These are phyloP conservation scores for Fragaria vesca DNA, from an alignment of 306 rosid species.

Conservation along the genomic window DNA sequence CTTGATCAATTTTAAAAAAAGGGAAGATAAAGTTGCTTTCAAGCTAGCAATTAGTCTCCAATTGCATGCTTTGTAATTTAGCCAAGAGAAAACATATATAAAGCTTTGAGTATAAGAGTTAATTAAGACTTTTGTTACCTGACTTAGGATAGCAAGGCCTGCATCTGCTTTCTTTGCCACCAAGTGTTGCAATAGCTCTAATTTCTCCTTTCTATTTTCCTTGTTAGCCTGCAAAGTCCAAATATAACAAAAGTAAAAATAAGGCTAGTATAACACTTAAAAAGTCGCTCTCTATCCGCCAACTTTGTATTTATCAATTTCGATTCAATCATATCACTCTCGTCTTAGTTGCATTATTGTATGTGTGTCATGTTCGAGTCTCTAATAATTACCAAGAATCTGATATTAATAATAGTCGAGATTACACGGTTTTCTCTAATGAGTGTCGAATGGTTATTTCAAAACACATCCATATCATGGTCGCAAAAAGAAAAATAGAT, in stretches of 20 bases:
- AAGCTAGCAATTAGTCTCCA: neutral
- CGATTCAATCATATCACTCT: neutral
- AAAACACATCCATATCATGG: no score
- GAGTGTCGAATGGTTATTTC: no score
- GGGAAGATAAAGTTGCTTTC: neutral
- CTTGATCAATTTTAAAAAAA: neutral
- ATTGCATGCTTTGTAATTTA: neutral
- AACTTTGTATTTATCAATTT: neutral
- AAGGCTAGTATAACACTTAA: neutral
- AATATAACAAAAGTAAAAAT: neutral
- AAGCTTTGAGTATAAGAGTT: neutral
- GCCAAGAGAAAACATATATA: neutral
- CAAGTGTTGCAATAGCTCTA: conserved; percentile 32
- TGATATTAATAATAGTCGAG: no score
- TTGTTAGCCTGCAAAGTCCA: conserved; percentile 3
- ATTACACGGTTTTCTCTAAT: no score
- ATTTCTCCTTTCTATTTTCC: conserved; percentile 23
- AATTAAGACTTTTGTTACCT: conserved; percentile 23
- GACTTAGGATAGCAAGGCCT: conserved; percentile 30
- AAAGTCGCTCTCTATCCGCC: neutral
- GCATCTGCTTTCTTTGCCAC: conserved; percentile 26
- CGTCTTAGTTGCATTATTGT: neutral
- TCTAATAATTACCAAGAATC: no score
- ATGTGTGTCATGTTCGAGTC: neutral
- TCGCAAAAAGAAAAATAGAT: no score